phyloP scores from a whole-genome alignment of 2,329 filamentous ascomycete genomes.

The Apiospora kogelbergensis region DNA sequence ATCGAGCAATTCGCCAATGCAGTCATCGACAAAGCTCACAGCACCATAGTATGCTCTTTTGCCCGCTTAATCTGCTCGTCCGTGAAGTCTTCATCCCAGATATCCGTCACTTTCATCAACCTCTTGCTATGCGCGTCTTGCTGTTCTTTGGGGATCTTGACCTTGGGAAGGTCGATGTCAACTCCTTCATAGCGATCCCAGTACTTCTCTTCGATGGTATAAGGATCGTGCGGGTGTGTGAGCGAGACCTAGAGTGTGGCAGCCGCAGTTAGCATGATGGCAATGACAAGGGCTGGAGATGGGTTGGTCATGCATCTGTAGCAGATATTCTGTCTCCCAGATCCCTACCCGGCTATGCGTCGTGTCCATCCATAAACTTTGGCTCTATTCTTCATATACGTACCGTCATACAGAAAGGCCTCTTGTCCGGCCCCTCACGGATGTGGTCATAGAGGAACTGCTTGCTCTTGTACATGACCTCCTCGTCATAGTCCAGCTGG shows the following conservation, averaged over 20 bases:
- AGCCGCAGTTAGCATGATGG: not conserved
- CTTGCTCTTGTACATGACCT: slow-evolving; percentile 88
- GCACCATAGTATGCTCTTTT: slow-evolving; percentile 89
- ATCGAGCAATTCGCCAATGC: slow-evolving; percentile 78
- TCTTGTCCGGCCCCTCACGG: slow-evolving; percentile 69
- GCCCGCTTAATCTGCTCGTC: slow-evolving; percentile 85
- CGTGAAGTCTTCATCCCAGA: slow-evolving; percentile 80
- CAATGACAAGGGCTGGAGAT: not conserved
- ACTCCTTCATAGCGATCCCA: slow-evolving; percentile 91
- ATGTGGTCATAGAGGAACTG: slow-evolving; percentile 92
- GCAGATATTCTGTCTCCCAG: not conserved
- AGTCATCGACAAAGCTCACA: slow-evolving; percentile 91
- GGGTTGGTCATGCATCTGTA: not conserved
- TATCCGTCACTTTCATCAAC: slow-evolving; percentile 80
- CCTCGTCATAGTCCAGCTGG: slow-evolving; percentile 93
- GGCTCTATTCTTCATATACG: slow-evolving; percentile 22
- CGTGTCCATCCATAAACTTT: not conserved
- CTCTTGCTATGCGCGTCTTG: slow-evolving; percentile 87
- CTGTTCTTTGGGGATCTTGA: slow-evolving; percentile 75
- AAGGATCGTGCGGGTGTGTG: slow-evolving; percentile 92
- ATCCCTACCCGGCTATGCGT: not conserved
- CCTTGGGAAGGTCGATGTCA: slow-evolving; percentile 80
- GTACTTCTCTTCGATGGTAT: slow-evolving; percentile 90
- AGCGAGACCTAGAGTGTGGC: slow-evolving; percentile 66
- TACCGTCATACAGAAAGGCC: slow-evolving; percentile 82